These are phyloP conservation scores for Erucastrum elatum DNA, from an alignment of 345 rosid genomes.

Conservation along the genomic window DNA sequence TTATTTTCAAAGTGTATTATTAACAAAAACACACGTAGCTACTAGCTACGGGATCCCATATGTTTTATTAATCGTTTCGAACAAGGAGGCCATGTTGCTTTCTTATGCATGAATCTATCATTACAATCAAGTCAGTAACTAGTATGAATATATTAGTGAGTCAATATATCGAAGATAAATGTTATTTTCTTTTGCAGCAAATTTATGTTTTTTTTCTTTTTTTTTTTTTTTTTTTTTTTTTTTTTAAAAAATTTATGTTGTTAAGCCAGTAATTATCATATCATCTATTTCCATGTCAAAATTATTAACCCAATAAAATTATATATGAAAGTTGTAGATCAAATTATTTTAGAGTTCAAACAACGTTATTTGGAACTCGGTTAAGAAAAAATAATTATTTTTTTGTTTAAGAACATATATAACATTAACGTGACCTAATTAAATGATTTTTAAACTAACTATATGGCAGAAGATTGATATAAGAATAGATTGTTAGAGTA, in stretches of 20 bases:
- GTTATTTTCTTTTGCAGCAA: neutral
- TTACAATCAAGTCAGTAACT: neutral
- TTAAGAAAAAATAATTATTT: neutral
- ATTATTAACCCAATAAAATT: neutral
- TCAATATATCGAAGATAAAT: neutral
- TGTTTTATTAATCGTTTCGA: conserved; percentile 4
- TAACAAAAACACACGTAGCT: conserved; percentile 1
- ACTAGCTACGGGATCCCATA: conserved; percentile 11
- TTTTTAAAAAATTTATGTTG: neutral
- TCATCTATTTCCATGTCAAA: neutral
- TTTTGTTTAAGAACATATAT: neutral
- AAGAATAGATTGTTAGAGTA: too few relatives aligned
- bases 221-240: too few relatives aligned
- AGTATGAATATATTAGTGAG: neutral
- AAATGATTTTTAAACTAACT: neutral
- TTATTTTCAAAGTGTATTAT: neutral
- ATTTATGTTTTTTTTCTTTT: too few relatives aligned
- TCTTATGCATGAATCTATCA: conserved; percentile 23
- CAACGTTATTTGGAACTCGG: neutral
- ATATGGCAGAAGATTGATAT: neutral
- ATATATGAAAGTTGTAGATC: neutral
- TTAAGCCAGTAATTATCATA: neutral
- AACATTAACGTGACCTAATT: neutral
- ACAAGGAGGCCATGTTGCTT: conserved; percentile 30
- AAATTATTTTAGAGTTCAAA: neutral